phyloP scores from a whole-genome alignment of 2,329 filamentous ascomycete species.

The Exophiala sideris region DNA sequence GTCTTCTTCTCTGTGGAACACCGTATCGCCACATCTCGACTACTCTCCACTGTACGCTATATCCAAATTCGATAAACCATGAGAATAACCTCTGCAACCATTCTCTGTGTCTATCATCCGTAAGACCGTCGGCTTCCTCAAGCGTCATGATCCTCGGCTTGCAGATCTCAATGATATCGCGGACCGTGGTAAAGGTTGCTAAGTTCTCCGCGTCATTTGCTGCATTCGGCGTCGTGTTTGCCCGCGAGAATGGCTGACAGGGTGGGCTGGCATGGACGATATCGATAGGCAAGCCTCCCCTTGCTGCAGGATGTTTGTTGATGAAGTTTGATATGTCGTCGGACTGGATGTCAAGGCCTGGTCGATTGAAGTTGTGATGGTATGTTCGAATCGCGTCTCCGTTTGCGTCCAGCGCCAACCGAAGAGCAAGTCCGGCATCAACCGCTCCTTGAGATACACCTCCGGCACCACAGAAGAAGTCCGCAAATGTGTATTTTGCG shows the following conservation, averaged over 20 bases:
- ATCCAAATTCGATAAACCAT: conserved; percentile 63
- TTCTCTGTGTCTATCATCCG: conserved; percentile 49
- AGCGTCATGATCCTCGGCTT: conserved; percentile 70
- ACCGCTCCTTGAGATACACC: conserved; percentile 65
- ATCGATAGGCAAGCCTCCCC: conserved; percentile 51
- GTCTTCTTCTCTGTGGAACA: conserved; percentile 46
- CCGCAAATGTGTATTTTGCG: conserved; percentile 62
- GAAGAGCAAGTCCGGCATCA: conserved; percentile 56
- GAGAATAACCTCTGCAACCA: conserved; percentile 61
- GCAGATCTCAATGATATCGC: conserved; percentile 54
- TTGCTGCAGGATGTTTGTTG: conserved; percentile 25
- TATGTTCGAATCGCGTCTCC: conserved; percentile 57
- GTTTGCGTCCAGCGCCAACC: conserved; percentile 64
- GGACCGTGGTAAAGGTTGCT: conserved; percentile 49
- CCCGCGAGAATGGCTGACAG: conserved; percentile 72
- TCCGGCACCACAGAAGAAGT: conserved; percentile 70
- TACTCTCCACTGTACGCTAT: conserved; percentile 67
- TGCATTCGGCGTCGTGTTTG: conserved; percentile 58
- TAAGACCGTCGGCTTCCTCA: conserved; percentile 73
- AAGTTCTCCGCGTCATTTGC: conserved; percentile 66
- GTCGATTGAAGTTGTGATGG: conserved; percentile 51
- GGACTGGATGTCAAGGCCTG: neutral
- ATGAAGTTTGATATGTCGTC: conserved; percentile 47
- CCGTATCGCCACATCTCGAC: conserved; percentile 51
- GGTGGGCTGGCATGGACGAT: conserved; percentile 73